Evolutionary conservation across 2,329 filamentous ascomycete species (phyloP).

Genomic region (Ceratocystis huliohia): DNA sequence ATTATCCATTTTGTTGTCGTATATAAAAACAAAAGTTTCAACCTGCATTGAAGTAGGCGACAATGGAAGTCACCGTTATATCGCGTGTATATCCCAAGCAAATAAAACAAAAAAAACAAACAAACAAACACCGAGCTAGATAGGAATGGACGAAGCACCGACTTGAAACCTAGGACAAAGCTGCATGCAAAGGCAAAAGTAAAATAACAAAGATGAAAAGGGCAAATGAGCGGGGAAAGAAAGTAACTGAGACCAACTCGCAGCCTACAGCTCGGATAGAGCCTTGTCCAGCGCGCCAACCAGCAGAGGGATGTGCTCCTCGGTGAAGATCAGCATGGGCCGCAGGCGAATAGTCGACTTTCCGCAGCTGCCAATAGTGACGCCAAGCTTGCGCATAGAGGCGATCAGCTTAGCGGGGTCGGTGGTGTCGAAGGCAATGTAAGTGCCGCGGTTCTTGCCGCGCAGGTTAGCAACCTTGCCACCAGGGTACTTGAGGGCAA

Average conservation of each 20-base stretch:
- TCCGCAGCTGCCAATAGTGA: slow-evolving; percentile 70
- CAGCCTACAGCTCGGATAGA: slow-evolving; percentile 16
- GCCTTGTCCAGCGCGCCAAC: slow-evolving; percentile 17
- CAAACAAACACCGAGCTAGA: background rate
- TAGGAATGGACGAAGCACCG: background rate
- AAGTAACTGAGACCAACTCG: no score
- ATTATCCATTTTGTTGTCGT: background rate
- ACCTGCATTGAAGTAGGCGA: background rate
- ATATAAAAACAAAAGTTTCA: background rate
- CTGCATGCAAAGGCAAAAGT: background rate
- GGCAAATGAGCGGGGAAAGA: background rate
- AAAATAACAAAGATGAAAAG: slow-evolving; percentile 3
- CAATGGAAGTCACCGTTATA: background rate
- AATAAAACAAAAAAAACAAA: background rate
- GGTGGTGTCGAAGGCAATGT: slow-evolving; percentile 67
- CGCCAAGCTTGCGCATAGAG: slow-evolving; percentile 56
- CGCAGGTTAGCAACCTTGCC: slow-evolving; percentile 59
- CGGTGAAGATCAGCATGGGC: slow-evolving; percentile 73
- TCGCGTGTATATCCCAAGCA: background rate
- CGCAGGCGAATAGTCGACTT: slow-evolving; percentile 56
- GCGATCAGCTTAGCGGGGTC: slow-evolving; percentile 51
- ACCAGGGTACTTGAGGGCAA: slow-evolving; percentile 51
- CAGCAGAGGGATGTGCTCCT: slow-evolving; percentile 40
- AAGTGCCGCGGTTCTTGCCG: slow-evolving; percentile 55
- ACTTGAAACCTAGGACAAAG: background rate